A percentile compares a stretch with the other conserved stretches of the same genome.
phyloP scores from a whole-genome alignment of 1,284 basidiomycete species.

The Mycena sp. region DNA sequence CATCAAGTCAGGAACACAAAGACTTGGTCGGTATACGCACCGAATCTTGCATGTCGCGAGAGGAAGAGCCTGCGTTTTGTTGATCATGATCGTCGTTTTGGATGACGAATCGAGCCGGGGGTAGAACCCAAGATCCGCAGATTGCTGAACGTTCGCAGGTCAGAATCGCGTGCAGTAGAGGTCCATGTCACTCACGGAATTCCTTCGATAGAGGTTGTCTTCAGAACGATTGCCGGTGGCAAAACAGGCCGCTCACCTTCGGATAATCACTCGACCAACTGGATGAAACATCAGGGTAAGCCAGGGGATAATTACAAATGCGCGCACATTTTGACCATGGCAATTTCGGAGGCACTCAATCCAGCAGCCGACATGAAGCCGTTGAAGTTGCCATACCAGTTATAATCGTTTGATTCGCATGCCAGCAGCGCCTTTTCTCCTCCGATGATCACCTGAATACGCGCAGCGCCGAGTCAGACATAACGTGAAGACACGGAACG shows the following conservation, averaged over 20 bases:
- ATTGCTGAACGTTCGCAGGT: not conserved
- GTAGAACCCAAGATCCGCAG: slow-evolving; percentile 8
- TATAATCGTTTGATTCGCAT: slow-evolving; percentile 17
- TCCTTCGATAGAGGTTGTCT: not conserved
- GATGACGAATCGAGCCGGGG: slow-evolving; percentile 6
- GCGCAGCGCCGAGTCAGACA: not conserved
- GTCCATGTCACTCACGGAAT: slow-evolving; percentile 4
- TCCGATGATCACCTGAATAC: not conserved
- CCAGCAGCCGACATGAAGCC: slow-evolving; percentile 14
- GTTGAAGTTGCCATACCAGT: slow-evolving; percentile 16
- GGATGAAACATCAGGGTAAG: not conserved
- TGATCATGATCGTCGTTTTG: slow-evolving; percentile 17
- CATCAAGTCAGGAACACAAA: not conserved
- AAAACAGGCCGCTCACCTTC: not conserved
- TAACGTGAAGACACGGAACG: not conserved
- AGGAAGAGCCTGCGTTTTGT: slow-evolving; percentile 6
- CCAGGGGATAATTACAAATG: not conserved
- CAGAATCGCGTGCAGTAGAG: not conserved
- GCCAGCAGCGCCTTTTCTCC: slow-evolving; percentile 9
- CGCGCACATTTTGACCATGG: slow-evolving; percentile 13
- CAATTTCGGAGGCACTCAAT: slow-evolving; percentile 4
- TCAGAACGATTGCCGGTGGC: too few species aligned
- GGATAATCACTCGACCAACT: slow-evolving; percentile 20
- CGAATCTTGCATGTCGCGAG: slow-evolving; percentile 11
- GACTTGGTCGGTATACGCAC: not conserved